Conservation (phyloP, 1,284 basidiomycete species). For the Pterula multifida region DNA sequence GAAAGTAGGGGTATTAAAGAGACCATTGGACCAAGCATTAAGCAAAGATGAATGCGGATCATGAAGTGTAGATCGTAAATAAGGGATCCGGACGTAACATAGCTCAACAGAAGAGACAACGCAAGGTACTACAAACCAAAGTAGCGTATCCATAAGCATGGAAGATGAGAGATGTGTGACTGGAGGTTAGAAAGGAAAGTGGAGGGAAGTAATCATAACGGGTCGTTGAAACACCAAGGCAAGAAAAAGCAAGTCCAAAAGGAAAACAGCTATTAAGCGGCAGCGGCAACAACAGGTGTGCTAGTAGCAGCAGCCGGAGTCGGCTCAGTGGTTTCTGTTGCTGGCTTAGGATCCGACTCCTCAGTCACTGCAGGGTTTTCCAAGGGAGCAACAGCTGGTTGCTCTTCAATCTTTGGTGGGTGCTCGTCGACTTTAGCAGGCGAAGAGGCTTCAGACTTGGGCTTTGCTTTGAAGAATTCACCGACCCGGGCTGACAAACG, state of each 20-base stretch:
- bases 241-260: conserved; percentile 16
- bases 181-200: conserved; percentile 20
- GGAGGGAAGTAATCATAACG: conserved; percentile 30
- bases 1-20: conserved; percentile 19
- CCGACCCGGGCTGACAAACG: conserved; percentile 67
- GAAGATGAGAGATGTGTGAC: not conserved
- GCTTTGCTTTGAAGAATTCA: conserved; percentile 71
- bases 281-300: conserved; percentile 34
- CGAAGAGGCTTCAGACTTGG: conserved; percentile 51
- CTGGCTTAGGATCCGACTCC: conserved; percentile 23
- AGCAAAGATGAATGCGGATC: conserved; percentile 3
- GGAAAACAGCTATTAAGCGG: conserved; percentile 35
- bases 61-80: conserved; percentile 1
- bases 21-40: conserved; percentile 24
- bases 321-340: conserved; percentile 22
- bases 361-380: conserved; percentile 53
- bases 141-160: not conserved
- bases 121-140: not conserved
- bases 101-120: not conserved
- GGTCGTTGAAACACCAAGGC: conserved; percentile 28
- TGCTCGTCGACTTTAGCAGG: conserved; percentile 79
- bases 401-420: conserved; percentile 70
- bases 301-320: conserved; percentile 17
- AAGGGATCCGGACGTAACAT: not conserved
- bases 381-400: conserved; percentile 58